Evolutionary conservation across 345 rosid species (phyloP).

Genomic region (Hibiscus mutabilis): DNA sequence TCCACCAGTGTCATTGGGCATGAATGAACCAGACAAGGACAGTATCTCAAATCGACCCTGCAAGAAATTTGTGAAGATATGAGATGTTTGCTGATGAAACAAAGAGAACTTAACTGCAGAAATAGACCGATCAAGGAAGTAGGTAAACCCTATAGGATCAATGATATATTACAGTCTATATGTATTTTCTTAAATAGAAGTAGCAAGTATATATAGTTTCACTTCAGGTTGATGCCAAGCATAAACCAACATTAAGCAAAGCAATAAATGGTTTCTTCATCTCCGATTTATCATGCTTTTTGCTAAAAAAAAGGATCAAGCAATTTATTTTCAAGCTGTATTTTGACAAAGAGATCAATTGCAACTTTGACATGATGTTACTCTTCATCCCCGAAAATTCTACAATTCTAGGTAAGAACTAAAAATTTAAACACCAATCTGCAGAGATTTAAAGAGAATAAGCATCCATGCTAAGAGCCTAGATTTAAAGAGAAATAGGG

Average conservation of each 20-base stretch:
- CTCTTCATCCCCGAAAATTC: too few species aligned
- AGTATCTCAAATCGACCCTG: conserved; percentile 97
- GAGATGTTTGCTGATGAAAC: background rate
- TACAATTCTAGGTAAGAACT: too few species aligned
- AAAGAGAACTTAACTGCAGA: background rate
- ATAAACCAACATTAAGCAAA: too few species aligned
- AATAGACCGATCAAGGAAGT: background rate
- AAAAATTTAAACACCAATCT: too few species aligned
- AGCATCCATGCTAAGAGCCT: background rate
- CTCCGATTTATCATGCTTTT: too few species aligned
- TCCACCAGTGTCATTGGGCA: conserved; percentile 83
- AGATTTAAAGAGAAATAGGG: conserved; percentile 2
- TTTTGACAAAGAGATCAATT: too few species aligned
- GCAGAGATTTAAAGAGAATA: background rate
- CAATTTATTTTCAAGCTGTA: too few species aligned
- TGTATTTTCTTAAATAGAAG: background rate
- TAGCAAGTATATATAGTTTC: too few species aligned
- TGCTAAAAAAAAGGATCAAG: too few species aligned
- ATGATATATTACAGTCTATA: background rate
- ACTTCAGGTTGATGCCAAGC: background rate
- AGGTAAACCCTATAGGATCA: background rate
- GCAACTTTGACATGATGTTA: too few species aligned
- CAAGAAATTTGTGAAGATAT: conserved; percentile 13
- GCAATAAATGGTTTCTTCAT: too few species aligned
- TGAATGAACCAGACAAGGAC: conserved; percentile 93